phyloP scores from a whole-genome alignment of 176 grass and related monocot genomes.

The Oryza australiensis region DNA sequence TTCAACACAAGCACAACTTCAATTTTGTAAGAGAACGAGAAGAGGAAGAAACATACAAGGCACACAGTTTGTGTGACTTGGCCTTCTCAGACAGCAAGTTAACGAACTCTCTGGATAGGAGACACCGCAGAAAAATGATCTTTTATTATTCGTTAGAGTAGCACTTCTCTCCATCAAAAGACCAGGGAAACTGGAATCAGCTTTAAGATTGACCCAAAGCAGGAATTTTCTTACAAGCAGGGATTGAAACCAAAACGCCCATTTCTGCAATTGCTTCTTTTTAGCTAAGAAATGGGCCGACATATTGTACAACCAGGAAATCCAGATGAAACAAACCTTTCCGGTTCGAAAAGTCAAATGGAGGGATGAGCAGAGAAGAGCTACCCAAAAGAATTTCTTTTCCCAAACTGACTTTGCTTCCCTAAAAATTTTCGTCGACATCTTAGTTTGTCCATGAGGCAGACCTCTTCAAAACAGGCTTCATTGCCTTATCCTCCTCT shows the following conservation, averaged over 20 bases:
- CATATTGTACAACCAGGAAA: constrained; percentile 47
- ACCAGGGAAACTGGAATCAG: constrained; percentile 29
- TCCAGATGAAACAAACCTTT: constrained; percentile 36
- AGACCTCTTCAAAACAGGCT: constrained; percentile 71
- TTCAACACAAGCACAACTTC: background rate
- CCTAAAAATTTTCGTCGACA: constrained; percentile 32
- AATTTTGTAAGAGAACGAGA: constrained; percentile 4
- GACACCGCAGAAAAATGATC: constrained; percentile 24
- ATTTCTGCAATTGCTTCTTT: constrained; percentile 47
- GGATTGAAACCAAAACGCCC: constrained; percentile 35
- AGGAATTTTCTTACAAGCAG: constrained; percentile 55
- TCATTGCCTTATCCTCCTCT: constrained; percentile 62
- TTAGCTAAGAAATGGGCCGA: constrained; percentile 36
- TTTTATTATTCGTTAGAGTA: constrained; percentile 54
- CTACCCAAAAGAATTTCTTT: constrained; percentile 41
- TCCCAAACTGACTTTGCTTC: constrained; percentile 35
- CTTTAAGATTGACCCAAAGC: constrained; percentile 38
- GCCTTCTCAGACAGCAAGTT: constrained; percentile 5
- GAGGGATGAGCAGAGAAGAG: constrained; percentile 31
- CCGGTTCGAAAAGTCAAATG: constrained; percentile 21
- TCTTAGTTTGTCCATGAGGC: constrained; percentile 77
- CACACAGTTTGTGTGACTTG: constrained; percentile 18
- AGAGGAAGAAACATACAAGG: constrained; percentile 7
- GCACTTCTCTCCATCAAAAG: constrained; percentile 35
- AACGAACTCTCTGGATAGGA: background rate